These are phyloP conservation scores for Penicillium turbatum DNA, from an alignment of 495 filamentous ascomycete species.

Conservation along the genomic window DNA sequence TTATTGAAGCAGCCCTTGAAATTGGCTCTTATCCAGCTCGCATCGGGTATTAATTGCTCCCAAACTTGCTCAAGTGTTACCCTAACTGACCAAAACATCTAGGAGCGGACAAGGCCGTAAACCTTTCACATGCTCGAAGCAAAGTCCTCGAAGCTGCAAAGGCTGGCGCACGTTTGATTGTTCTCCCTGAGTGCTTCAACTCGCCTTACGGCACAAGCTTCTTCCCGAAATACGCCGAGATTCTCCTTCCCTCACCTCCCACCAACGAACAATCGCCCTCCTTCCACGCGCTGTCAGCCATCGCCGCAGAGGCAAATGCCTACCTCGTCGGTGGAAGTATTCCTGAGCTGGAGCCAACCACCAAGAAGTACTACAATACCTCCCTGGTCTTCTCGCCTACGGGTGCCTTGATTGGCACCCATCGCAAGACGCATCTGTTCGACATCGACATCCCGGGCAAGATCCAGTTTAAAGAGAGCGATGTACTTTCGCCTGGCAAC, in stretches of 20 bases:
- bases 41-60: slow-evolving; percentile 48
- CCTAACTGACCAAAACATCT: neutral
- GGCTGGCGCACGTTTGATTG: slow-evolving; percentile 61
- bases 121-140: slow-evolving; percentile 73
- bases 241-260: slow-evolving; percentile 73
- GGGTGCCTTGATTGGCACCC: slow-evolving; percentile 73
- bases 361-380: slow-evolving; percentile 87
- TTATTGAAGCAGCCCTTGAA: slow-evolving; percentile 71
- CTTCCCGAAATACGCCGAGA: slow-evolving; percentile 91
- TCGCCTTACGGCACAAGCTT: slow-evolving; percentile 88
- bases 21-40: slow-evolving; percentile 77
- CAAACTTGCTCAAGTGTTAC: neutral
- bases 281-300: slow-evolving; percentile 75
- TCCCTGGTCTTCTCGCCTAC: slow-evolving; percentile 73
- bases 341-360: slow-evolving; percentile 63
- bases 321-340: slow-evolving; percentile 92
- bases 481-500: slow-evolving; percentile 80
- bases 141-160: slow-evolving; percentile 79
- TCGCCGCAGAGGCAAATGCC: slow-evolving; percentile 69
- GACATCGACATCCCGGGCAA: slow-evolving; percentile 97
- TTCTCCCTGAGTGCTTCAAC: slow-evolving; percentile 89
- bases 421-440: slow-evolving; percentile 97
- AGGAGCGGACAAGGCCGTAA: slow-evolving; percentile 78
- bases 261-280: slow-evolving; percentile 65
- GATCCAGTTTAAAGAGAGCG: slow-evolving; percentile 86